Base-by-base conservation (phyloP, 306 rosid species). In the Alnus glutinosa region DNA sequence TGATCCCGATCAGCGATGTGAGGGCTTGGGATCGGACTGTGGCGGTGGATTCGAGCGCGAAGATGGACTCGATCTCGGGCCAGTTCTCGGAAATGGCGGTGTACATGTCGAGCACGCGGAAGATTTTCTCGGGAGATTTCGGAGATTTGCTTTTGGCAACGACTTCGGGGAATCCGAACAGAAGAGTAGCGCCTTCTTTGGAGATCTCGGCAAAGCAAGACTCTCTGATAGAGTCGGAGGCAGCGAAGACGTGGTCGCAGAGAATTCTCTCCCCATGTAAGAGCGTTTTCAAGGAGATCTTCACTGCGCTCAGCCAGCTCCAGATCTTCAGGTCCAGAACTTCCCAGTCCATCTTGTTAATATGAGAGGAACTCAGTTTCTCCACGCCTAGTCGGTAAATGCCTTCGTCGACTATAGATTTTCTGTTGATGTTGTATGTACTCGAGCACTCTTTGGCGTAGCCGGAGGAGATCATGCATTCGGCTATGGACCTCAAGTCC, bases 391-490 rank as follows among this genome's bases (percentile, higher is more conserved):
- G 87, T 15, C 89, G 83, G 46, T 88, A 86, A 15, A 94, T 75
- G 1, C 91, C 94, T 80, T 94, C 97, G 51, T 92, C 92, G 9
- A 92, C 66, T 1, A 92, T 92, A 1, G 97, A 92, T 79, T 94
- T 90, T 16, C 97, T 75, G 63, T 92, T 85, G 9, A 71, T 14
- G 15, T 63, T 90, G 68, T 94, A 94, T 12, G 89, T 84, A 37
- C 36, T 47, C 2, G 92, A 75, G 37, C 98, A 94, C 75, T 94
- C 98, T 47, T 85, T 94, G 0, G 86, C 84, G 32, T 92, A 94
- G 9, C 98, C 98, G 16, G 89, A 79, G 0, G 96, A 87, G 79
- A 92, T 79, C 98, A 92, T 94, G 19, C 94, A 94, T 47, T 89
- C 92, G 1, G 94, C 97, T 7, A 94, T 92, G 8, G 80, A 69